A percentile compares a stretch with the other conserved stretches of the same genome.
Conservation (phyloP, 176 grass and related monocot species). For the Lolium rigidum region DNA sequence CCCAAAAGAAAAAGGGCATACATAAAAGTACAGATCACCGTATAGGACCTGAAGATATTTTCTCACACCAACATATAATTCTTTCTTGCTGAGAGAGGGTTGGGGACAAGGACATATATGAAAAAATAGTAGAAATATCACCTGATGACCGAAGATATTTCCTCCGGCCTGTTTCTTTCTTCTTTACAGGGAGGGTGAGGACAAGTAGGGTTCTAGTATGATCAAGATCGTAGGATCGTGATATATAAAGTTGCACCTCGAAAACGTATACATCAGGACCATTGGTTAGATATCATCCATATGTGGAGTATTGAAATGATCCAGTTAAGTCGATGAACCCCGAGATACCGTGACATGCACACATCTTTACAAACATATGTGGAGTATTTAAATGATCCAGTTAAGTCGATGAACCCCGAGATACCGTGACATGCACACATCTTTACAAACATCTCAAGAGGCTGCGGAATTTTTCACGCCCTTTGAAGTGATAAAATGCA, state of each 20-base stretch:
- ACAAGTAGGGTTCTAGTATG: conserved; percentile 10
- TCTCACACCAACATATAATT: not conserved
- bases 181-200: not conserved
- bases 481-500: not conserved
- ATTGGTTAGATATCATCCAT: not conserved
- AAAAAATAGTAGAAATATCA: not conserved
- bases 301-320: not conserved
- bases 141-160: not conserved
- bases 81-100: not conserved
- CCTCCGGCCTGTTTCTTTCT: not conserved
- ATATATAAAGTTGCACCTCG: not conserved
- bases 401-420: not conserved
- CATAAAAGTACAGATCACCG: not conserved
- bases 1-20: not conserved
- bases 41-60: conserved; percentile 27
- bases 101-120: not conserved
- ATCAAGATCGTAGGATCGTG: not conserved
- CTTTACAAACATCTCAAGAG: not conserved
- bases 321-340: not conserved
- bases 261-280: not conserved
- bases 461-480: not conserved
- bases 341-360: not conserved
- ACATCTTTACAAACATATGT: not conserved
- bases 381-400: not conserved
- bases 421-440: not conserved